Conservation (phyloP, 768 basidiomycete genomes). For the Candolleomyces eurysporus region DNA sequence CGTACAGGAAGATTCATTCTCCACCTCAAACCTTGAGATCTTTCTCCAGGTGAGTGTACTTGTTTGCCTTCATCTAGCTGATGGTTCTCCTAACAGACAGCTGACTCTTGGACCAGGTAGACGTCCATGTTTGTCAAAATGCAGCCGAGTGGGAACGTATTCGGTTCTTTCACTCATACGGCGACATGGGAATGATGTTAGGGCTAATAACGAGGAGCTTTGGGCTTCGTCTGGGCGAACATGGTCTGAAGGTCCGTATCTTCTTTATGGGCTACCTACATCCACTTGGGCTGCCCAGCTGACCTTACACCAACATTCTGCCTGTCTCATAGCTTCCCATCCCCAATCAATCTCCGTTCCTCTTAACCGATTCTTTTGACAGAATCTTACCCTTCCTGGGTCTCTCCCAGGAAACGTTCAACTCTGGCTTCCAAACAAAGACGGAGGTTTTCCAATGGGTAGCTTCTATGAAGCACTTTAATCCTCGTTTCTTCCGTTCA, state of each 20-base stretch:
- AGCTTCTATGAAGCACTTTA: constrained; percentile 51
- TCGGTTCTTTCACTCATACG: constrained; percentile 60
- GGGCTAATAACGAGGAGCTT: constrained; percentile 51
- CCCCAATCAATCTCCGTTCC: constrained; percentile 42
- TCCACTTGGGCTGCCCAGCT: not conserved
- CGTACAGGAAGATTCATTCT: constrained; percentile 25
- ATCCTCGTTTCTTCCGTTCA: constrained; percentile 35
- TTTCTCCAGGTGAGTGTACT: constrained; percentile 38
- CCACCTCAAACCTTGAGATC: constrained; percentile 28
- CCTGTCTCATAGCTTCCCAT: constrained; percentile 25
- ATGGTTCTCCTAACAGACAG: not conserved
- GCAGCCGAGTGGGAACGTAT: constrained; percentile 49
- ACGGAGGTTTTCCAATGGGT: constrained; percentile 60
- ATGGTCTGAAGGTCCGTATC: constrained; percentile 55
- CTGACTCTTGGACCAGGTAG: constrained; percentile 40
- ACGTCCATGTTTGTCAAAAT: constrained; percentile 58
- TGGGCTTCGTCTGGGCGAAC: constrained; percentile 48
- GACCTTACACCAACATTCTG: not conserved
- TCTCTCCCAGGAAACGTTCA: constrained; percentile 50
- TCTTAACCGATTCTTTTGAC: constrained; percentile 48
- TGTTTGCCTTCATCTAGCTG: not conserved
- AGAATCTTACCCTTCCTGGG: constrained; percentile 57
- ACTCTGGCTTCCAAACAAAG: constrained; percentile 52
- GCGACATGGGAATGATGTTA: constrained; percentile 72
- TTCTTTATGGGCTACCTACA: not conserved